Base-by-base conservation (phyloP, 805 yeast genomes). In the Cyberlindnera mrakii region DNA sequence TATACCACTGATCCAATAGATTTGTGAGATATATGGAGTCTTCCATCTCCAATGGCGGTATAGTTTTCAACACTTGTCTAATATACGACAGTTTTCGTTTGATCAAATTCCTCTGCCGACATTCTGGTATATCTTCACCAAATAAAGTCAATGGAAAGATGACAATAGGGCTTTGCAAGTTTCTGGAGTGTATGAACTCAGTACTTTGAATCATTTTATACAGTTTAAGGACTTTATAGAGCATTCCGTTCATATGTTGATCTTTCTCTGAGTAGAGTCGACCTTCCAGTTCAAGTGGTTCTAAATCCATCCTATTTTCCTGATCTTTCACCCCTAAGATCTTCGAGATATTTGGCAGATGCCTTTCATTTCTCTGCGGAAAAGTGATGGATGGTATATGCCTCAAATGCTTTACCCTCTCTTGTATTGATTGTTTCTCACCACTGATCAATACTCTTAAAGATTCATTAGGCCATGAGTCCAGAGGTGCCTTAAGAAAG, bases 381-480 rank as follows among this genome's bases (percentile, higher is more conserved):
- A 51, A 36, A 6, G 9, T 34, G 14, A 55, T 40, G 9, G 15
- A 33, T 3, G 35, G 30, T 1, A 52, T 33, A 11, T 15, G 33
- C 10, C 27, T 35, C 2, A 42, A 17, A 14, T 36, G 50, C 25
- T 42, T 46, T 6, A 45, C 44, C 9, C n/a, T 29, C 6, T 20
- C 19, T 9, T 43, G 48, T 16, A 50, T 19, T 4, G 54, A 38
- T 20, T 45, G 42, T 17, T 39, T 42, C 19, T 44, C 35, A 3
- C 42, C 35, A 10, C 47, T 34, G 4, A 52, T 30, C 6, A 48
- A 32, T 1, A 34, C 46, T 7, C 46, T 14, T 3, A 47, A 33
- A n/a, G 43, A 40, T 31, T 54, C 55, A 27, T 35, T n/a, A 1
- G 59, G 61, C 61, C 61, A 55, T 16, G 40, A 37, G 2, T 45